Base-by-base conservation (phyloP, 345 rosid genomes). In the Populus ilicifolia region DNA sequence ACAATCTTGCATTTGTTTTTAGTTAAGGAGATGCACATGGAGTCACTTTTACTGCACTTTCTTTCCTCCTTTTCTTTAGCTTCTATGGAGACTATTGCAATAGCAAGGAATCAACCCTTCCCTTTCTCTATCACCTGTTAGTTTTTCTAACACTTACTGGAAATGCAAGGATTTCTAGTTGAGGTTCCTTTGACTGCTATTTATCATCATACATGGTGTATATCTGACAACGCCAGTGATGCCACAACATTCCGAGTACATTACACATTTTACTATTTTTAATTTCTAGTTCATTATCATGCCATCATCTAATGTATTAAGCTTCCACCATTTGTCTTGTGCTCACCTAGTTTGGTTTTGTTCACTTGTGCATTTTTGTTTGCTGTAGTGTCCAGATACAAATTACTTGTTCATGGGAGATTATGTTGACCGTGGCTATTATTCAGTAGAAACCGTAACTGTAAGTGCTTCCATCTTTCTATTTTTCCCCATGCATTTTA, bases 391-490 rank as follows among this genome's bases (percentile, higher is more conserved):
- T 80, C 98, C 98, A 61, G 98, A 94, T 81, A 92, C 97, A 78
- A 94, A 91, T 85, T 94, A 94, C 86, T 84, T 94, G 80, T 94
- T 94, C 80, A 94, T 94, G 98, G 97, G 99, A 83, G 98, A 95
- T 80, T 93, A 95, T 78, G 99, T 95, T 62, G 97, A 95, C 73
- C 97, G 97, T 80, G 98, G 98, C 41, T 95, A 95, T 84, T 95
- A 95, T 81, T 95, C 99, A 54, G 96, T 95, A 67, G 99, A 95
- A 85, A 95, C 99, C 77, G 98, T 95, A 46, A 89, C 99, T 75
- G 99, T 94, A 86, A 61, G 91, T 80, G 59, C 38, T 69, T 21
- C 27, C 8, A 46, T 41, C 21, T 21, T 46, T 27, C n/a, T 23
- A 7, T 72, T 43, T 63, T 33, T n/a, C 11, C 1, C 61, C 25